Evolutionary conservation across 2,329 filamentous ascomycete species (phyloP).

Genomic region (Hypoxylon sp.): DNA sequence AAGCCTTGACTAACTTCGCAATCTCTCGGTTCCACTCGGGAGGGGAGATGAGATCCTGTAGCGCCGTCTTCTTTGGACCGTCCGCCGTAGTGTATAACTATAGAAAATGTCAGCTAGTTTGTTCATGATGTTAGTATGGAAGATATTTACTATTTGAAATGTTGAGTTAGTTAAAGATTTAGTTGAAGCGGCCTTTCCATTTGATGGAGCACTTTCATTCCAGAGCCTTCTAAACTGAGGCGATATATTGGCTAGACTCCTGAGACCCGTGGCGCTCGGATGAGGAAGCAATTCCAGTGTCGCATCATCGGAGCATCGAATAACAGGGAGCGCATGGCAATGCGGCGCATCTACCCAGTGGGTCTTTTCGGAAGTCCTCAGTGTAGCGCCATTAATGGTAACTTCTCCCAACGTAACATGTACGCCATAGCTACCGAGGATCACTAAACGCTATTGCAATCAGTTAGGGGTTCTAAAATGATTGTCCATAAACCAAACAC

Average conservation of each 20-base stretch:
- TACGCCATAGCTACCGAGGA: constrained; percentile 77
- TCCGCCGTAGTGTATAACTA: constrained; percentile 68
- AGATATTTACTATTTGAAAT: constrained; percentile 63
- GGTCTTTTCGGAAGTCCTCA: constrained; percentile 61
- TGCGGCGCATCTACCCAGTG: constrained; percentile 74
- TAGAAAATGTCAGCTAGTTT: constrained; percentile 27
- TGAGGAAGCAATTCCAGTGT: constrained; percentile 68
- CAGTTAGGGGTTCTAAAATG: constrained; percentile 34
- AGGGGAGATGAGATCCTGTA: constrained; percentile 68
- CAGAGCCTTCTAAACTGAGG: constrained; percentile 76
- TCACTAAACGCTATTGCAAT: constrained; percentile 64
- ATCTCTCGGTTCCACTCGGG: constrained; percentile 71
- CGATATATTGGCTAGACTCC: constrained; percentile 68
- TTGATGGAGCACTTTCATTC: constrained; percentile 59
- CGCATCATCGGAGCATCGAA: constrained; percentile 65
- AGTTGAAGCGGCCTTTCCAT: constrained; percentile 42
- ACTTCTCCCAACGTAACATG: constrained; percentile 70
- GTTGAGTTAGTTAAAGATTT: constrained; percentile 50
- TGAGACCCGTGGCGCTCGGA: constrained; percentile 61
- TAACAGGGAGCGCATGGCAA: constrained; percentile 76
- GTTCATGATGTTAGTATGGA: neutral
- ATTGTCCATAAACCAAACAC: constrained; percentile 12
- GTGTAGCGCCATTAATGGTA: constrained; percentile 72
- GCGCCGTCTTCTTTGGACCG: constrained; percentile 59
- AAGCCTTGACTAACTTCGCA: constrained; percentile 58